Conservation (phyloP, 495 filamentous ascomycete species). For the Penicillium pancosmium region DNA sequence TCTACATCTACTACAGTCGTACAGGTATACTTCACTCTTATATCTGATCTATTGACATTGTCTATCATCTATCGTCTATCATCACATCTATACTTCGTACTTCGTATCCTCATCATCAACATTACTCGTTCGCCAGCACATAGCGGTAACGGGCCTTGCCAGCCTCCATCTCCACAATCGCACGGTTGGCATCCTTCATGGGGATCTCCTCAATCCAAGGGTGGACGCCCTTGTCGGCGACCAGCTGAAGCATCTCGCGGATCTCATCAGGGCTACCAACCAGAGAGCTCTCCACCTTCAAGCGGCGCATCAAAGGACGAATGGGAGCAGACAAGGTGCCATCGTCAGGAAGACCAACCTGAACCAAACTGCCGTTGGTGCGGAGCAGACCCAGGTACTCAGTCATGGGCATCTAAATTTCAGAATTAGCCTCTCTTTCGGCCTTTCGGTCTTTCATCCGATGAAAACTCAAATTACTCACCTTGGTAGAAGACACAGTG, state of each 20-base stretch:
- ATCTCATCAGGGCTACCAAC: conserved; percentile 77
- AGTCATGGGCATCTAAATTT: conserved; percentile 66
- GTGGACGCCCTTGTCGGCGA: conserved; percentile 69
- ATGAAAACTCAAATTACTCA: conserved; percentile 11
- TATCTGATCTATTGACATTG: not conserved
- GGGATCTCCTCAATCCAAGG: conserved; percentile 72
- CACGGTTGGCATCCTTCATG: conserved; percentile 75
- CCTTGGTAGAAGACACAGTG: conserved; percentile 73
- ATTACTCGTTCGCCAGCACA: conserved; percentile 66
- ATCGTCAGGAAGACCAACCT: conserved; percentile 76
- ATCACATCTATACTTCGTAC: not conserved
- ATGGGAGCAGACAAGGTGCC: conserved; percentile 66
- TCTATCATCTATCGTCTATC: conserved; percentile 3
- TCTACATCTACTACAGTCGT: not conserved
- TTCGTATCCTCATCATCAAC: not conserved
- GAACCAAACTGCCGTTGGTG: conserved; percentile 72
- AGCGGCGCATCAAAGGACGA: conserved; percentile 61
- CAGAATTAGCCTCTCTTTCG: conserved; percentile 6
- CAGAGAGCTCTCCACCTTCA: conserved; percentile 69
- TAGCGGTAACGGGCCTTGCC: conserved; percentile 77
- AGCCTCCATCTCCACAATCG: conserved; percentile 67
- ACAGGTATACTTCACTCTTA: not conserved
- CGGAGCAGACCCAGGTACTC: conserved; percentile 70
- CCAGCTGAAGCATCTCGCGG: conserved; percentile 79
- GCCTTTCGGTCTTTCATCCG: no score